A percentile compares a stretch with the other conserved stretches of the same genome.
phyloP scores from a whole-genome alignment of 2,329 filamentous ascomycete species.

The Cercospora brassicicola region DNA sequence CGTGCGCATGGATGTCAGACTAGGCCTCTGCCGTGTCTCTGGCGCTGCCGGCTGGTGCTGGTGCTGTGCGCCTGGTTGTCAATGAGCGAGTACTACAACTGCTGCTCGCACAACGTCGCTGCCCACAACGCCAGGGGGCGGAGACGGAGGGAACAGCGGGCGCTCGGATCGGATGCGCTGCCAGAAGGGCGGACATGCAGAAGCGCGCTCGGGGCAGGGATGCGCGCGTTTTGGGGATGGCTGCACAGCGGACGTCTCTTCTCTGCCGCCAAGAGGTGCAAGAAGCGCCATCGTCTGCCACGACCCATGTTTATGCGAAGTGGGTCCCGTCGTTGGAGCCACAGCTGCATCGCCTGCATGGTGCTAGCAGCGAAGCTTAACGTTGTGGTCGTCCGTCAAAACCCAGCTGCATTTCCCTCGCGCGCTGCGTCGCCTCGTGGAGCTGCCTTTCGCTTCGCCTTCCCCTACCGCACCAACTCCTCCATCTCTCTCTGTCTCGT shows the following conservation, averaged over 20 bases:
- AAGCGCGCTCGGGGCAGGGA: not conserved
- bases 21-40: not conserved
- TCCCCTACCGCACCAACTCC: not conserved
- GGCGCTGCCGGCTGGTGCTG: not conserved
- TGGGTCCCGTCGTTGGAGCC: not conserved
- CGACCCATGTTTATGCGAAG: not conserved
- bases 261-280: not conserved
- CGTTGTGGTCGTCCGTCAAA: conserved; percentile 1
- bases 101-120: not conserved
- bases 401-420: not conserved
- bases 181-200: not conserved
- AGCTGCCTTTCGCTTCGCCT: not conserved
- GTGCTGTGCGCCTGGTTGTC: not conserved
- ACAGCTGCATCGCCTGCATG: not conserved
- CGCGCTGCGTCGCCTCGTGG: not conserved
- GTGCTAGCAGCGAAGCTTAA: conserved; percentile 3
- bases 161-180: not conserved
- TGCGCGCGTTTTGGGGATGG: not conserved
- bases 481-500: not conserved
- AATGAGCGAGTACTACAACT: too few species aligned
- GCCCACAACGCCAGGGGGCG: not conserved
- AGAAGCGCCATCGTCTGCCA: not conserved
- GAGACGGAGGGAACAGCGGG: not conserved
- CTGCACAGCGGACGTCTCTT: not conserved
- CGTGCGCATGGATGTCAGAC: not conserved